These are phyloP conservation scores for Ganoderma leucocontextum DNA, from an alignment of 1,284 basidiomycete genomes.

Conservation along the genomic window DNA sequence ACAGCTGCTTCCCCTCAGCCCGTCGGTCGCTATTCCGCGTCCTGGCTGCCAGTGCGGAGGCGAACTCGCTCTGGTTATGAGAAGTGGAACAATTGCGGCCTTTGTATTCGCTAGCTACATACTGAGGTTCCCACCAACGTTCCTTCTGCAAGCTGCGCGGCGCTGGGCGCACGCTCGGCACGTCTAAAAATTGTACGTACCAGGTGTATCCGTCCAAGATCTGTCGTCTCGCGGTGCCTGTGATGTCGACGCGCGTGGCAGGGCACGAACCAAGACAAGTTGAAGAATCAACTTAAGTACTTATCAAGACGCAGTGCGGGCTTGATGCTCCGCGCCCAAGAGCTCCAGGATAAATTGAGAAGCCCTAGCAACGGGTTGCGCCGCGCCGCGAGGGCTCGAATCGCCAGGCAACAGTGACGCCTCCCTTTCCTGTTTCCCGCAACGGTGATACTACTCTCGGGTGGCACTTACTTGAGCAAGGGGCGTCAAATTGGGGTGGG, in stretches of 20 bases:
- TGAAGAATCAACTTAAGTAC: not conserved
- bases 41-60: not conserved
- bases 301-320: not conserved
- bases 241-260: slow-evolving; percentile 15
- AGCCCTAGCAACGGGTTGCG: not conserved
- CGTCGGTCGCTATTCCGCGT: not conserved
- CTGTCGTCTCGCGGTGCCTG: slow-evolving; percentile 16
- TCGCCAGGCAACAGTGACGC: not conserved
- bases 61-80: not conserved
- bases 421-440: not conserved
- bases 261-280: slow-evolving; percentile 1
- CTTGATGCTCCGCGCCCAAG: slow-evolving; percentile 4
- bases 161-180: not conserved
- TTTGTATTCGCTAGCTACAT: not conserved
- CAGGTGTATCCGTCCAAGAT: not conserved
- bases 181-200: not conserved
- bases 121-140: not conserved
- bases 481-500: not conserved
- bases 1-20: not conserved
- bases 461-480: not conserved
- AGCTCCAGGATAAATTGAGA: not conserved
- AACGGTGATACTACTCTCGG: not conserved
- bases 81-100: not conserved
- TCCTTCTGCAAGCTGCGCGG: not conserved
- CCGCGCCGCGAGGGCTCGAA: slow-evolving; percentile 1